Conservation (phyloP, 208 protist genomes). For the Leishmania martiniquensis region DNA sequence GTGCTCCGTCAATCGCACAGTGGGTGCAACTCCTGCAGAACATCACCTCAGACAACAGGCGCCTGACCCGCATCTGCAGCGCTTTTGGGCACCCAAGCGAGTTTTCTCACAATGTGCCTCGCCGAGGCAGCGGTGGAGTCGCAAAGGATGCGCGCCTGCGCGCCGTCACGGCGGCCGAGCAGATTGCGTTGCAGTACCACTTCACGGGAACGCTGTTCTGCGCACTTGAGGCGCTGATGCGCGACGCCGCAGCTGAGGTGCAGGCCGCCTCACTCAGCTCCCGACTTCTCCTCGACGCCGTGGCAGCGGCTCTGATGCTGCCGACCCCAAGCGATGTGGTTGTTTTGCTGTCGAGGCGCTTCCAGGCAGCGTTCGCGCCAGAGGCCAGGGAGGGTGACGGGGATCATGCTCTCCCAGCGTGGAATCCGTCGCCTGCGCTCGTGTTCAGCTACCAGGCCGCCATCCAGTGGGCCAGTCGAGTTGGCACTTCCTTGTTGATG, state of each 20-base stretch:
- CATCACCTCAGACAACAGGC: slow-evolving; percentile 43
- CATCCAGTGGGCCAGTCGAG: slow-evolving; percentile 29
- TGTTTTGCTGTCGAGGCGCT: slow-evolving; percentile 23
- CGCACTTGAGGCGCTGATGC: slow-evolving; percentile 39
- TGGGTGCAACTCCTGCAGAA: slow-evolving; percentile 54
- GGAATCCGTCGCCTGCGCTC: slow-evolving; percentile 16
- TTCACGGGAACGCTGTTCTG: slow-evolving; percentile 47
- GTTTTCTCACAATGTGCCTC: background rate
- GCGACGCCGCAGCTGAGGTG: slow-evolving; percentile 11
- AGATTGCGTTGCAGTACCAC: slow-evolving; percentile 68
- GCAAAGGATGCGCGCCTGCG: slow-evolving; percentile 58
- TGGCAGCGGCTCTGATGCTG: slow-evolving; percentile 18
- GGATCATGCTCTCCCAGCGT: background rate
- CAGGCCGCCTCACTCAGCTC: slow-evolving; percentile 19
- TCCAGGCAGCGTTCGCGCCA: slow-evolving; percentile 12
- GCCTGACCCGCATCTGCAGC: slow-evolving; percentile 34
- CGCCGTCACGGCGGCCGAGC: slow-evolving; percentile 52
- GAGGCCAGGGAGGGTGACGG: background rate
- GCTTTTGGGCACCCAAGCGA: slow-evolving; percentile 12
- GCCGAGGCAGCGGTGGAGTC: slow-evolving; percentile 5
- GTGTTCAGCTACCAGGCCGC: slow-evolving; percentile 26
- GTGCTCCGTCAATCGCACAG: slow-evolving; percentile 38
- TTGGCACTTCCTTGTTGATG: slow-evolving; percentile 23
- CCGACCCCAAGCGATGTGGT: slow-evolving; percentile 19
- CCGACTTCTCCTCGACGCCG: slow-evolving; percentile 17